Evolutionary conservation across 257 asterid genomes (phyloP).

Genomic region (Knoxia roxburghii): DNA sequence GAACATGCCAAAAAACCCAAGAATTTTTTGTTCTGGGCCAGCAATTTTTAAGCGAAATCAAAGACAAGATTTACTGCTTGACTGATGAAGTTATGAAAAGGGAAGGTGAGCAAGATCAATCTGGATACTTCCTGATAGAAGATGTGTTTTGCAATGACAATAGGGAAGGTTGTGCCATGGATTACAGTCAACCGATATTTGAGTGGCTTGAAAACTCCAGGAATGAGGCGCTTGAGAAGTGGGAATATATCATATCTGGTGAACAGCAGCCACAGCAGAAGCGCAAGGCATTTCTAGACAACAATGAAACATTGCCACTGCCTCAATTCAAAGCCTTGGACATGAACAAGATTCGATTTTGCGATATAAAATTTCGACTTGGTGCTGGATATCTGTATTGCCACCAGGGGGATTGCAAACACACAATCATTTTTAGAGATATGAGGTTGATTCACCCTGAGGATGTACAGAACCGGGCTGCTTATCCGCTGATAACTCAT

Average conservation of each 20-base stretch:
- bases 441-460: constrained; percentile 76
- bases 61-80: constrained; percentile 74
- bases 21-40: constrained; percentile 81
- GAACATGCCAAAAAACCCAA: constrained; percentile 59
- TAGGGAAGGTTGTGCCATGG: constrained; percentile 50
- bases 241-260: constrained; percentile 71
- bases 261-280: constrained; percentile 61
- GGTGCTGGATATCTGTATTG: constrained; percentile 91
- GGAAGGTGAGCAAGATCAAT: constrained; percentile 56
- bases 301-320: constrained; percentile 34
- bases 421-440: constrained; percentile 64
- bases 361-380: constrained; percentile 66
- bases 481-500: constrained; percentile 54
- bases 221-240: constrained; percentile 68
- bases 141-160: constrained; percentile 75
- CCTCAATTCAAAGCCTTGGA: constrained; percentile 53
- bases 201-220: constrained; percentile 73
- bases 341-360: constrained; percentile 67
- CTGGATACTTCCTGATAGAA: constrained; percentile 90
- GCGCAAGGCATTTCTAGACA: constrained; percentile 56
- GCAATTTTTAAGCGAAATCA: constrained; percentile 74
- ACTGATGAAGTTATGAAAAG: constrained; percentile 76
- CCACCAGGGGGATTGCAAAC: constrained; percentile 97
- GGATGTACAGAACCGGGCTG: constrained; percentile 73
- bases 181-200: constrained; percentile 72